Conservation (phyloP, 257 asterid species). For the Scutellaria barbata region DNA sequence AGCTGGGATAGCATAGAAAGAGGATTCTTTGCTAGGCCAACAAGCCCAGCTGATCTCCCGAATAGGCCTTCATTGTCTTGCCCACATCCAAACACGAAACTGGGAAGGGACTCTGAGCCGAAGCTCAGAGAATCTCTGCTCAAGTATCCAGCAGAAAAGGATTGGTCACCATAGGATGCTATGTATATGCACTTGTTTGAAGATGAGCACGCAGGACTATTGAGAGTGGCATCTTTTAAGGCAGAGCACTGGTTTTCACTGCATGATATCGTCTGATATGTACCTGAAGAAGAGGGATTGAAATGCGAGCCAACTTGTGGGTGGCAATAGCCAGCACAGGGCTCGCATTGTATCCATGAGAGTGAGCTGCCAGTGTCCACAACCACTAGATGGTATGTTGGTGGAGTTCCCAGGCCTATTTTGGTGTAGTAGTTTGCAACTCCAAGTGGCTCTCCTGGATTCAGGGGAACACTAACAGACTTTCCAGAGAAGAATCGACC, state of each 20-base stretch:
- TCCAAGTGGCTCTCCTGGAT: slow-evolving; percentile 48
- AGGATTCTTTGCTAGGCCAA: slow-evolving; percentile 56
- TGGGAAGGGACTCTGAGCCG: slow-evolving; percentile 42
- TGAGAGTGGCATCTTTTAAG: slow-evolving; percentile 51
- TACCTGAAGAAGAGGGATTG: slow-evolving; percentile 47
- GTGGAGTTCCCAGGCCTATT: slow-evolving; percentile 58
- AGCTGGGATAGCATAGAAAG: slow-evolving; percentile 56
- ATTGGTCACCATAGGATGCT: slow-evolving; percentile 53
- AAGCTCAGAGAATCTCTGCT: slow-evolving; percentile 49
- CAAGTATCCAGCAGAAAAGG: slow-evolving; percentile 51
- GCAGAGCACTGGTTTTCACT: slow-evolving; percentile 47
- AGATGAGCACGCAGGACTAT: slow-evolving; percentile 46
- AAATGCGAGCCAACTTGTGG: slow-evolving; percentile 49
- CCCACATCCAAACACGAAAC: slow-evolving; percentile 60
- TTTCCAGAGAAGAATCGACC: slow-evolving; percentile 28
- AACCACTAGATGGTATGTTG: slow-evolving; percentile 53
- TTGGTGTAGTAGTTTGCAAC: slow-evolving; percentile 56
- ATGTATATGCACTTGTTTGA: slow-evolving; percentile 49
- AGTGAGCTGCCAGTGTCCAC: slow-evolving; percentile 69
- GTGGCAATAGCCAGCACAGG: slow-evolving; percentile 55
- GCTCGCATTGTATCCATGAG: slow-evolving; percentile 61
- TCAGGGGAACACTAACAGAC: slow-evolving; percentile 43
- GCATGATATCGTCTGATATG: slow-evolving; percentile 46
- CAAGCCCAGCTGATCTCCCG: slow-evolving; percentile 55
- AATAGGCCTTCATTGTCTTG: slow-evolving; percentile 56